Percentiles rank a stretch among this genome's conserved stretches.
Conservation (phyloP, 495 filamentous ascomycete genomes). For the Choiromyces venosus region DNA sequence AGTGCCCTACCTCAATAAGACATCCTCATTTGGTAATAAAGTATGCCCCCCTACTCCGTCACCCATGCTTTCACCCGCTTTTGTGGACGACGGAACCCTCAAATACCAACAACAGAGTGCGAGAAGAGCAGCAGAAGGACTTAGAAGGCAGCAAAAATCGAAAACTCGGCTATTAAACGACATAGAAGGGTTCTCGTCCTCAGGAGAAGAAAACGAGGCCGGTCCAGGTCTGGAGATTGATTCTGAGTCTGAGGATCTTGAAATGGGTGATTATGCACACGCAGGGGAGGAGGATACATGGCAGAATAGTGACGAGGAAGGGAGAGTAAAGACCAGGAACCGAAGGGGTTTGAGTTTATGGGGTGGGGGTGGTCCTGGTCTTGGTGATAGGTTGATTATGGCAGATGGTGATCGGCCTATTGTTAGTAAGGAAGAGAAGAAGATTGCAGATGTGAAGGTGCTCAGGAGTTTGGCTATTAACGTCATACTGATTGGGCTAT, state of each 20-base stretch:
- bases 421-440: conserved; percentile 59
- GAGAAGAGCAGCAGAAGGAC: conserved; percentile 14
- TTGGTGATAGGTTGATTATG: conserved; percentile 37
- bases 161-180: conserved; percentile 14
- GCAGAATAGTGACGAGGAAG: conserved; percentile 19
- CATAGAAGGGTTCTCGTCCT: conserved; percentile 7
- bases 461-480: conserved; percentile 65
- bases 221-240: conserved; percentile 29
- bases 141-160: conserved; percentile 2
- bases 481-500: conserved; percentile 68
- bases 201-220: conserved; percentile 15
- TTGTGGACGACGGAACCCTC: conserved; percentile 2
- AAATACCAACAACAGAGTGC: background rate
- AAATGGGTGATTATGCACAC: conserved; percentile 39
- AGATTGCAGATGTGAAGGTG: conserved; percentile 64
- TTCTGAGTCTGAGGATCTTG: conserved; percentile 39
- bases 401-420: conserved; percentile 55
- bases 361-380: conserved; percentile 10
- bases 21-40: conserved; percentile 7
- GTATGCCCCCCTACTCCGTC: conserved; percentile 11
- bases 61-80: conserved; percentile 2
- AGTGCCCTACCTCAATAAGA: conserved; percentile 10
- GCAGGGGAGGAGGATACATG: conserved; percentile 33
- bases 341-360: conserved; percentile 19
- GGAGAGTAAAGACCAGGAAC: conserved; percentile 28